Percentiles rank a stretch among this genome's conserved stretches.
Evolutionary conservation across 441 rosid genomes (phyloP).

Genomic region (Biscutella auriculata): DNA sequence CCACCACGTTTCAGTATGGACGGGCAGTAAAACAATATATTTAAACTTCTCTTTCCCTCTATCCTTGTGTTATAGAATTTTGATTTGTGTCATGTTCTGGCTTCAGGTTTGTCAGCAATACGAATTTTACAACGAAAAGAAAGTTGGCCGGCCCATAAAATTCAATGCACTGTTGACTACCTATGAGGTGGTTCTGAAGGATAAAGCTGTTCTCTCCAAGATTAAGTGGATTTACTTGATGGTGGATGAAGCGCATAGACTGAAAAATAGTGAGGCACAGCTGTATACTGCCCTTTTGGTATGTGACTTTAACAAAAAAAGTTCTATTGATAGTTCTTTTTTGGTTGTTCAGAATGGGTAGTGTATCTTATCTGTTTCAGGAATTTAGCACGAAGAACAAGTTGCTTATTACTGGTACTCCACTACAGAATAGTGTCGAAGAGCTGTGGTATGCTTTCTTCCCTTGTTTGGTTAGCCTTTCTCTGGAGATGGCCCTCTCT

Average conservation of each 20-base stretch:
- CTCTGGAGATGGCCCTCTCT: not conserved
- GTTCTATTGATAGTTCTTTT: not conserved
- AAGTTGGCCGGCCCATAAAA: constrained; percentile 76
- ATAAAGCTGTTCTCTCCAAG: constrained; percentile 87
- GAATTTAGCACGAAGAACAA: constrained; percentile 97
- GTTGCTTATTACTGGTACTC: constrained; percentile 97
- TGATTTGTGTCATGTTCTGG: constrained; percentile 9
- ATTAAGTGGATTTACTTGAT: constrained; percentile 95
- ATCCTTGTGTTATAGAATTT: not conserved
- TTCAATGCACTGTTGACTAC: constrained; percentile 88
- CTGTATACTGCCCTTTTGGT: constrained; percentile 90
- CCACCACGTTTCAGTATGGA: not conserved
- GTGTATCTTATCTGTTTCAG: constrained; percentile 31
- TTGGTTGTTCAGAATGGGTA: constrained; percentile 7
- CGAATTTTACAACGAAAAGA: constrained; percentile 84
- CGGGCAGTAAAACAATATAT: not conserved
- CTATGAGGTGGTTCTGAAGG: constrained; percentile 96
- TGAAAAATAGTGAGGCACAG: constrained; percentile 98
- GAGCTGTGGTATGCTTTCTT: constrained; percentile 70
- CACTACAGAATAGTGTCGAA: constrained; percentile 96
- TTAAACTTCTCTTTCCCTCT: not conserved
- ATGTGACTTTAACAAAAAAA: constrained; percentile 12
- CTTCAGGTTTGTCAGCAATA: constrained; percentile 94
- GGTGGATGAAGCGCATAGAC: constrained; percentile 99
- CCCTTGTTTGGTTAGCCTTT: not conserved